A percentile compares a stretch with the other conserved stretches of the same genome.
These are phyloP conservation scores for Tolypocladium album DNA, from an alignment of 2,329 filamentous ascomycete genomes.

Conservation along the genomic window DNA sequence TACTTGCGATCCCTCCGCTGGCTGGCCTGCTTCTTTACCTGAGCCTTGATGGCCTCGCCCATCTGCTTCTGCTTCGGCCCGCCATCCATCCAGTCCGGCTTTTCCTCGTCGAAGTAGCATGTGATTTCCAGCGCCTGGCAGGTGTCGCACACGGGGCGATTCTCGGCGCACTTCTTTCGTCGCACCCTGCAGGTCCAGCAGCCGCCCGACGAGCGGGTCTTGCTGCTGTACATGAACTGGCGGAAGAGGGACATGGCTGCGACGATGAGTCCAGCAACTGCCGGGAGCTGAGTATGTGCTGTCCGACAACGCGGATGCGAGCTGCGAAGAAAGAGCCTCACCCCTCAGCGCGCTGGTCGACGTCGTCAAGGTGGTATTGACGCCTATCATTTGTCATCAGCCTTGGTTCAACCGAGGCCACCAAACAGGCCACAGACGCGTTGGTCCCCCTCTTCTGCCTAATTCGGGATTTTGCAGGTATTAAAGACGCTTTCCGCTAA, in stretches of 20 bases:
- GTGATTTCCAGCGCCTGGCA: constrained; percentile 44
- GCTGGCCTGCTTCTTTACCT: constrained; percentile 43
- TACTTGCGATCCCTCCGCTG: constrained; percentile 39
- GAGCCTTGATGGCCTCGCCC: constrained; percentile 41
- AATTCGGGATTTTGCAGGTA: not conserved
- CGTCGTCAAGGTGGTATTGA: not conserved
- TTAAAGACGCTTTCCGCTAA: no score
- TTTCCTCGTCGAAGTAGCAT: constrained; percentile 40
- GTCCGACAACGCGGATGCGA: not conserved
- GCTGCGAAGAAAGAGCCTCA: not conserved
- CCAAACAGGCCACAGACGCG: no score
- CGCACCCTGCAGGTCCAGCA: constrained; percentile 53
- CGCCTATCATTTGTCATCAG: not conserved
- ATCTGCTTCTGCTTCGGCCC: constrained; percentile 36
- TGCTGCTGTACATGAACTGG: constrained; percentile 14
- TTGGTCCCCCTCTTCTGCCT: not conserved
- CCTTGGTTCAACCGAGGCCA: not conserved
- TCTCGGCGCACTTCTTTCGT: constrained; percentile 51
- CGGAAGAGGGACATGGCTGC: constrained; percentile 10
- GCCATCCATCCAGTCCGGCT: constrained; percentile 49
- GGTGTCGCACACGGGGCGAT: constrained; percentile 36
- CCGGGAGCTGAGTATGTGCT: not conserved
- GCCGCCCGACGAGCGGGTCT: constrained; percentile 30
- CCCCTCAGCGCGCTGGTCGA: not conserved
- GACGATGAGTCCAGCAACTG: not conserved